Conservation (phyloP, 176 grass and related monocot genomes). For the Eleusine indica region DNA sequence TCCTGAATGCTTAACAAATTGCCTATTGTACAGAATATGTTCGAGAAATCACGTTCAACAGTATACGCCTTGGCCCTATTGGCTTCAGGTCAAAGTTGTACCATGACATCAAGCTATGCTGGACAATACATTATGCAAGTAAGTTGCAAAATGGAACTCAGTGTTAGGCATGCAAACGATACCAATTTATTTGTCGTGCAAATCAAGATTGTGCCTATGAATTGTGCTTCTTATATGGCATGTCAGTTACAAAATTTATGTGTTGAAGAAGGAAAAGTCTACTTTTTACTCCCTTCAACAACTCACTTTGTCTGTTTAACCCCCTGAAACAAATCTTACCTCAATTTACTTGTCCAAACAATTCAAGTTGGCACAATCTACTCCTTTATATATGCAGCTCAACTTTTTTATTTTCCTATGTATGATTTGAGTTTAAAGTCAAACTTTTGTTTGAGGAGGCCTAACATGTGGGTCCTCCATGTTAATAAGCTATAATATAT, state of each 20-base stretch:
- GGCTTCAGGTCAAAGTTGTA: slow-evolving; percentile 82
- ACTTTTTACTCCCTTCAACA: not conserved
- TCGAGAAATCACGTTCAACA: slow-evolving; percentile 66
- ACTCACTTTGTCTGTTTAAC: not conserved
- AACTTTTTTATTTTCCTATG: not conserved
- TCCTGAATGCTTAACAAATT: not conserved
- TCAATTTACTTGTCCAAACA: not conserved
- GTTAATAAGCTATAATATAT: too few relatives aligned
- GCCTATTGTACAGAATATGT: slow-evolving; percentile 55
- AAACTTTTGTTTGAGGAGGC: not conserved
- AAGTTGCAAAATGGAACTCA: not conserved
- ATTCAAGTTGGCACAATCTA: not conserved
- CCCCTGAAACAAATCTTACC: not conserved
- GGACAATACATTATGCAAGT: slow-evolving; percentile 93
- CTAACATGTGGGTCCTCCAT: not conserved
- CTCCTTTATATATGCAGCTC: not conserved
- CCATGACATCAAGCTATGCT: slow-evolving; percentile 63
- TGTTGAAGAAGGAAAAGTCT: not conserved
- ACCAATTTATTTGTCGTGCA: not conserved
- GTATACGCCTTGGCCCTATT: slow-evolving; percentile 74
- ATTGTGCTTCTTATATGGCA: not conserved
- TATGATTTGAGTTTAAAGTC: not conserved
- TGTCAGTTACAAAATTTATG: not conserved
- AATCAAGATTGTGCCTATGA: not conserved
- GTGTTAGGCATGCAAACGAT: not conserved